A percentile compares a stretch with the other conserved stretches of the same genome.
These are phyloP conservation scores for Gossypium schwendimanii DNA, from an alignment of 441 rosid species.

Conservation along the genomic window DNA sequence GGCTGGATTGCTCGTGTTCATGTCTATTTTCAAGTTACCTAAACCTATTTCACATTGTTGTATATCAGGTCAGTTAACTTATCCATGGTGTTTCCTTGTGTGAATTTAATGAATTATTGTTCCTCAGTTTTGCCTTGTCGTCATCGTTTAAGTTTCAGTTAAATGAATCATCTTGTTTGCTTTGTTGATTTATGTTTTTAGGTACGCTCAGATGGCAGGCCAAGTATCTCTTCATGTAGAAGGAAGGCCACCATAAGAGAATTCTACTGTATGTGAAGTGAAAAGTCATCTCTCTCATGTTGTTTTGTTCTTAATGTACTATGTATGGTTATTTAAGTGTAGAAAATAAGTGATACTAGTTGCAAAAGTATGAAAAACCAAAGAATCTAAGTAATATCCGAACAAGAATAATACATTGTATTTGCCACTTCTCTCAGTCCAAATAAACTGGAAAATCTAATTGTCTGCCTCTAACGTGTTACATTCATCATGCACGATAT, in stretches of 20 bases:
- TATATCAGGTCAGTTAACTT: conserved; percentile 36
- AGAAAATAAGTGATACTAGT: no score
- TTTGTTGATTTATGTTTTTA: conserved; percentile 13
- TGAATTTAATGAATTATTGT: neutral
- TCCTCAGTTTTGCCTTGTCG: no score
- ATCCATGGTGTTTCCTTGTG: neutral
- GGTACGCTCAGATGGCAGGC: conserved; percentile 44
- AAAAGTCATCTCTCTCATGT: neutral
- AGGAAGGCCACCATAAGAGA: conserved; percentile 36
- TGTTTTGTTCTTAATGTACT: neutral
- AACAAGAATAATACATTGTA: neutral
- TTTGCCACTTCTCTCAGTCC: neutral
- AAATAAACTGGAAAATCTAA: neutral
- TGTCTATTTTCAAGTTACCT: conserved; percentile 38
- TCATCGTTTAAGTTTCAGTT: no score
- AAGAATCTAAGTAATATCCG: neutral
- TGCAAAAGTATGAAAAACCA: no score
- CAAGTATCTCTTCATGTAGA: conserved; percentile 28
- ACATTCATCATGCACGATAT: neutral
- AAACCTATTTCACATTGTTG: conserved; percentile 40
- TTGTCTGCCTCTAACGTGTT: neutral
- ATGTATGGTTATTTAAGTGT: no score
- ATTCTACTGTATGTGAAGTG: conserved; percentile 28
- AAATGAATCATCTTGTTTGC: neutral
- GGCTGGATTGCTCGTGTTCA: conserved; percentile 48